Conservation (phyloP, 1,284 basidiomycete species). For the Leccinum solheimii region DNA sequence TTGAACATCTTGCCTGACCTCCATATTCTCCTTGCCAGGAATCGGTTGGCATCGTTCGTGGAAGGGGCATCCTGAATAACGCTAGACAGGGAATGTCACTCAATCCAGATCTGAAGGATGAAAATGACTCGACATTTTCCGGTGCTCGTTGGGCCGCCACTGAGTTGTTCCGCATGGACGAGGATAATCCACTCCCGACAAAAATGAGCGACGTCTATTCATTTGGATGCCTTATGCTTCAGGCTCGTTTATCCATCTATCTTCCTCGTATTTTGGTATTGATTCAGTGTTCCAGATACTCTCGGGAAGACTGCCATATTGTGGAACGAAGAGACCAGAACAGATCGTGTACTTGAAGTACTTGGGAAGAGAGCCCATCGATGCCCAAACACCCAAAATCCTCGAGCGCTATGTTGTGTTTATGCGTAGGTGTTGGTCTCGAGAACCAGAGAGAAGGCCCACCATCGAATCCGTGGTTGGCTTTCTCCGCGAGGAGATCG, state of each 20-base stretch:
- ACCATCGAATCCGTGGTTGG: constrained; percentile 11
- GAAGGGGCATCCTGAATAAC: constrained; percentile 2
- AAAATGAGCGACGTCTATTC: constrained; percentile 20
- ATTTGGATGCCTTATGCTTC: constrained; percentile 18
- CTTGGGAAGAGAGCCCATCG: constrained; percentile 16
- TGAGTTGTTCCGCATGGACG: constrained; percentile 9
- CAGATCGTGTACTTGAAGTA: constrained; percentile 18
- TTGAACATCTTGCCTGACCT: background rate
- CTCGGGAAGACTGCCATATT: constrained; percentile 12
- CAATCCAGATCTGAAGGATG: background rate
- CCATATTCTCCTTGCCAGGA: background rate
- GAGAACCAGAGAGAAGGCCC: constrained; percentile 9
- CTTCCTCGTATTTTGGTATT: background rate
- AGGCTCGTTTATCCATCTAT: constrained; percentile 6
- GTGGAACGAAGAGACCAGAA: constrained; percentile 11
- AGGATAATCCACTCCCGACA: constrained; percentile 1
- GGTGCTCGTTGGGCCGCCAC: constrained; percentile 15
- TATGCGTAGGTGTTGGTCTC: constrained; percentile 16
- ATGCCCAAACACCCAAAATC: constrained; percentile 9
- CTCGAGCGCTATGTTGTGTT: constrained; percentile 5
- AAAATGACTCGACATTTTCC: background rate
- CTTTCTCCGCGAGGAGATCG: constrained; percentile 8
- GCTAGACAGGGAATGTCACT: background rate
- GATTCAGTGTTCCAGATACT: constrained; percentile 5
- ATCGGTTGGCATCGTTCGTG: constrained; percentile 1